phyloP scores from a whole-genome alignment of 805 yeast species.

The Nakazawaea pomicola region DNA sequence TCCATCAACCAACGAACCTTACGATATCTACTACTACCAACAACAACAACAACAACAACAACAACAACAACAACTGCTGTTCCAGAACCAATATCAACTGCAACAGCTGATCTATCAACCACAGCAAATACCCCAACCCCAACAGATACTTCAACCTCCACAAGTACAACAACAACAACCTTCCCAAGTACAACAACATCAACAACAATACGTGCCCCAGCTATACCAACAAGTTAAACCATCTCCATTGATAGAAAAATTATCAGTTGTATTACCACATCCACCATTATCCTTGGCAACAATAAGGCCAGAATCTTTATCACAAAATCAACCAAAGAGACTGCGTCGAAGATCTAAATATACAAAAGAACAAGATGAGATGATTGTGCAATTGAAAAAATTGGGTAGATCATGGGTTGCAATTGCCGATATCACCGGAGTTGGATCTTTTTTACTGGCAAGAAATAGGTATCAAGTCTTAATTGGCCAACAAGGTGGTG shows the following conservation, averaged over 20 bases:
- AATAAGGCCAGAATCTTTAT: constrained; percentile 36
- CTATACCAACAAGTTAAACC: constrained; percentile 1
- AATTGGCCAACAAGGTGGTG: constrained; percentile 81
- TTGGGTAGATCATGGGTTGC: constrained; percentile 70
- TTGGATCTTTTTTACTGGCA: constrained; percentile 67
- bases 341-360: constrained; percentile 64
- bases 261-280: constrained; percentile 30
- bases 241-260: constrained; percentile 12
- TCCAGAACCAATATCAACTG: constrained; percentile 3
- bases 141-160: constrained; percentile 4
- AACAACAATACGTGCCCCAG: constrained; percentile 5
- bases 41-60: constrained; percentile 4
- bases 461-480: constrained; percentile 74
- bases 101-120: constrained; percentile 1
- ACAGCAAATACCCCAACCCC: constrained; percentile 8
- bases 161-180: constrained; percentile 10
- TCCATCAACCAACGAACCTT: not conserved
- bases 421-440: constrained; percentile 59
- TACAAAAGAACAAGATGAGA: constrained; percentile 59
- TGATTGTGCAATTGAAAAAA: constrained; percentile 56
- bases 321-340: constrained; percentile 40
- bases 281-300: constrained; percentile 44
- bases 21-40: not conserved
- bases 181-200: constrained; percentile 4
- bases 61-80: constrained; percentile 4